phyloP scores from a whole-genome alignment of 768 basidiomycete genomes.

The Pleurotus tuoliensis region DNA sequence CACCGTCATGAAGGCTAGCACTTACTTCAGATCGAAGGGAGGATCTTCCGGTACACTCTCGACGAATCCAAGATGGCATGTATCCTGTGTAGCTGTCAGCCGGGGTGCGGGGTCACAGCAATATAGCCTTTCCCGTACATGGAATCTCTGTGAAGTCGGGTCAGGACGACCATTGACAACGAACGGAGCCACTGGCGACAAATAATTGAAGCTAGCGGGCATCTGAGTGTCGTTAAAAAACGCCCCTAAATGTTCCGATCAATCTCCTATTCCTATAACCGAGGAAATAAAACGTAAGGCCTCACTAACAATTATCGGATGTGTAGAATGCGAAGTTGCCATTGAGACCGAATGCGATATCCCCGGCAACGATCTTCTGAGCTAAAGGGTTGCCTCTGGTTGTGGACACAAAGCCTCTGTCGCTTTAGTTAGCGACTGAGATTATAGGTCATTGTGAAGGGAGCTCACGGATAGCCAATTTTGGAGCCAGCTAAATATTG shows the following conservation, averaged over 20 bases:
- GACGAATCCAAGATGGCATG: conserved; percentile 33
- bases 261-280: no score
- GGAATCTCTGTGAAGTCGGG: conserved; percentile 45
- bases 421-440: neutral
- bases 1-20: neutral
- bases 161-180: conserved; percentile 40
- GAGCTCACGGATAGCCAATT: conserved; percentile 47
- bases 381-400: conserved; percentile 54
- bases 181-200: conserved; percentile 36
- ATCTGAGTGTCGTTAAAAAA: conserved; percentile 43
- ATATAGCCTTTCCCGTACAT: conserved; percentile 21
- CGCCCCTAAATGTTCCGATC: conserved; percentile 27
- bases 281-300: no score
- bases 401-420: conserved; percentile 55
- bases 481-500: conserved; percentile 48
- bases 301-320: conserved; percentile 45
- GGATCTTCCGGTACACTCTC: conserved; percentile 26
- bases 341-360: conserved; percentile 42
- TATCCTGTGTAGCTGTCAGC: conserved; percentile 27
- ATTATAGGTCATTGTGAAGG: neutral
- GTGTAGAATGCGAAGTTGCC: conserved; percentile 38
- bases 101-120: conserved; percentile 14
- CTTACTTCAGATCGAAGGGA: conserved; percentile 35
- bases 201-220: conserved; percentile 38
- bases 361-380: conserved; percentile 51